A percentile compares a stretch with the other conserved stretches of the same genome.
Evolutionary conservation across 192 early-diverging fungal genomes (phyloP).

Genomic region (Pilaira anomala): DNA sequence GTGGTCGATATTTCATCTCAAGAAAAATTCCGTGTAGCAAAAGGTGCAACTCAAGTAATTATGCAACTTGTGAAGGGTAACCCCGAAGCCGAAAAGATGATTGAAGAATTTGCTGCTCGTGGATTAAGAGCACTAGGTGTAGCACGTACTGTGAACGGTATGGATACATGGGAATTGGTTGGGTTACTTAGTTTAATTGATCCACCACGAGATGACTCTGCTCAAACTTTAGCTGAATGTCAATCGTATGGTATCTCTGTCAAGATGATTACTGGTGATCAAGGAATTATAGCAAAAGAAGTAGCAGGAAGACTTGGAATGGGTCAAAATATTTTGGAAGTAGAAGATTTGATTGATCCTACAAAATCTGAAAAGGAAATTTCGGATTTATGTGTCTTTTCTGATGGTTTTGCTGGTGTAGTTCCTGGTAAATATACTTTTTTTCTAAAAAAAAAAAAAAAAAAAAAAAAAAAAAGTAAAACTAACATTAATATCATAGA

Average conservation of each 20-base stretch:
- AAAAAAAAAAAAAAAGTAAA: conserved; percentile 25
- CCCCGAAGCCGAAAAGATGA: conserved; percentile 46
- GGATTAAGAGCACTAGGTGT: conserved; percentile 74
- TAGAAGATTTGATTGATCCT: conserved; percentile 50
- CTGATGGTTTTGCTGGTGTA: conserved; percentile 77
- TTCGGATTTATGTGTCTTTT: conserved; percentile 51
- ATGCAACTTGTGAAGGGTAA: conserved; percentile 50
- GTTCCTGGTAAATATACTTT: conserved; percentile 66
- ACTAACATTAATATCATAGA: conserved; percentile 41
- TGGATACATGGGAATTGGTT: conserved; percentile 60
- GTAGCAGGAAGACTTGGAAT: conserved; percentile 68
- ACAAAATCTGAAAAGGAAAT: conserved; percentile 45
- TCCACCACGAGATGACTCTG: conserved; percentile 67
- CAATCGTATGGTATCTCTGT: conserved; percentile 59
- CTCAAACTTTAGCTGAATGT: conserved; percentile 63
- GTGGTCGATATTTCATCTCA: conserved; percentile 50
- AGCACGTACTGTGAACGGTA: conserved; percentile 45
- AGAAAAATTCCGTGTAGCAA: conserved; percentile 57
- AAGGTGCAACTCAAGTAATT: conserved; percentile 76
- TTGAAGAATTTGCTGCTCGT: conserved; percentile 58
- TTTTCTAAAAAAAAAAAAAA: conserved; percentile 2
- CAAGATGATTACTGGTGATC: conserved; percentile 83
- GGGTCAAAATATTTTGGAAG: conserved; percentile 62
- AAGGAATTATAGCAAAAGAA: conserved; percentile 67
- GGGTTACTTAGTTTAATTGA: conserved; percentile 65